Percentiles rank a stretch among this genome's conserved stretches.
Evolutionary conservation across 805 yeast species (phyloP).

Genomic region (Starmera dryadoides): DNA sequence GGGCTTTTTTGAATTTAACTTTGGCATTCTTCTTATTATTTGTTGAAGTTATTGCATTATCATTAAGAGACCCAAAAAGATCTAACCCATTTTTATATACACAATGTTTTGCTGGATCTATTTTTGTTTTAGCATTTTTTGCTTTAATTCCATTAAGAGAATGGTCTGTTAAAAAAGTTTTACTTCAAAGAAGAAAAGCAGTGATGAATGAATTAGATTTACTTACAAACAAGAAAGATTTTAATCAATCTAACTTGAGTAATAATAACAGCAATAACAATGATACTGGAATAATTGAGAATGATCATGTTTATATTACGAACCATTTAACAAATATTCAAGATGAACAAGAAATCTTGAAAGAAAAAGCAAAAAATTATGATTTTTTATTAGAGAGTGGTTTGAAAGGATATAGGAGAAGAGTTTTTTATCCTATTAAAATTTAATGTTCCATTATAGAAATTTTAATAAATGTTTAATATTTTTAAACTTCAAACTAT

Average conservation of each 20-base stretch:
- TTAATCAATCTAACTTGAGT: background rate
- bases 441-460: background rate
- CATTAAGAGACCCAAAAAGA: constrained; percentile 25
- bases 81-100: constrained; percentile 44
- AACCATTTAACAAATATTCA: too few species aligned
- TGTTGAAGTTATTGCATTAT: constrained; percentile 51
- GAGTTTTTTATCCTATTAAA: background rate
- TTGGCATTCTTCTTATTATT: constrained; percentile 31
- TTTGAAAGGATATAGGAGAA: background rate
- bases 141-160: constrained; percentile 42
- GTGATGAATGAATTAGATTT: background rate
- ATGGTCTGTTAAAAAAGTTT: constrained; percentile 32
- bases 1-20: constrained; percentile 28
- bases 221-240: background rate
- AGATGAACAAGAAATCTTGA: background rate
- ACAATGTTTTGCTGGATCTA: constrained; percentile 51
- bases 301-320: too few species aligned
- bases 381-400: background rate
- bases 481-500: too few species aligned
- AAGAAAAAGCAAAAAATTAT: background rate
- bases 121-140: constrained; percentile 34
- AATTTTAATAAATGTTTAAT: too few species aligned
- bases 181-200: constrained; percentile 12
- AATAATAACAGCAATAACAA: too few species aligned
- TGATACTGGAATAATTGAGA: too few species aligned